A percentile compares a stretch with the other conserved stretches of the same genome.
phyloP scores from a whole-genome alignment of 140 eudicot genomes.

The Senecio squalidus region DNA sequence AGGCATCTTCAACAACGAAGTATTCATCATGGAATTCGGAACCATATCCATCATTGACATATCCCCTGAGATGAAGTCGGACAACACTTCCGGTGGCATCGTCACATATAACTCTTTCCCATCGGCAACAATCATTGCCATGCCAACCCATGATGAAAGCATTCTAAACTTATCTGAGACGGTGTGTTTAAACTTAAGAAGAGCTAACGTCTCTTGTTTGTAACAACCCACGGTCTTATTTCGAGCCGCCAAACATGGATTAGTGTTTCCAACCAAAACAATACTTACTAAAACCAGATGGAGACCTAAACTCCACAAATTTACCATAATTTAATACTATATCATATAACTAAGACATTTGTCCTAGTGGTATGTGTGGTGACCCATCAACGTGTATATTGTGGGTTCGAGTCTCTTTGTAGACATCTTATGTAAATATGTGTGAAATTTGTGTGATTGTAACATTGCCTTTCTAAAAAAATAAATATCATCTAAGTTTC shows the following conservation, averaged over 20 bases:
- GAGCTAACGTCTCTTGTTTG: neutral
- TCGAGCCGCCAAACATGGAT: neutral
- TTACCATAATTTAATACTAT: too few relatives aligned
- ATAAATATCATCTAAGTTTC: too few relatives aligned
- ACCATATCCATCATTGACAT: neutral
- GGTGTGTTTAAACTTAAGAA: neutral
- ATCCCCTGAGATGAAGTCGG: neutral
- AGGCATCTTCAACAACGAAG: neutral
- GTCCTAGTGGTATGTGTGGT: too few relatives aligned
- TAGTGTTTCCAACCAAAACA: neutral
- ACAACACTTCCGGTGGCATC: neutral
- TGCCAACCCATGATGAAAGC: neutral
- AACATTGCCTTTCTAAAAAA: too few relatives aligned
- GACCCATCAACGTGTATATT: too few relatives aligned
- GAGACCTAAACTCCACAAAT: neutral
- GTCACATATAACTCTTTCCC: neutral
- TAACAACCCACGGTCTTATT: neutral
- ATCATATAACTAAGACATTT: too few relatives aligned
- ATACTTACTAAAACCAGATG: neutral
- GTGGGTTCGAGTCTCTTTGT: too few relatives aligned
- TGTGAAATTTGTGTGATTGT: too few relatives aligned
- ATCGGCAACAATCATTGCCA: neutral
- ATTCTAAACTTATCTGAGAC: neutral
- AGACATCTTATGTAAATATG: too few relatives aligned
- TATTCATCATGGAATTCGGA: neutral